These are phyloP conservation scores for Diplodia intermedia DNA, from an alignment of 2,329 filamentous ascomycete species.

Conservation along the genomic window DNA sequence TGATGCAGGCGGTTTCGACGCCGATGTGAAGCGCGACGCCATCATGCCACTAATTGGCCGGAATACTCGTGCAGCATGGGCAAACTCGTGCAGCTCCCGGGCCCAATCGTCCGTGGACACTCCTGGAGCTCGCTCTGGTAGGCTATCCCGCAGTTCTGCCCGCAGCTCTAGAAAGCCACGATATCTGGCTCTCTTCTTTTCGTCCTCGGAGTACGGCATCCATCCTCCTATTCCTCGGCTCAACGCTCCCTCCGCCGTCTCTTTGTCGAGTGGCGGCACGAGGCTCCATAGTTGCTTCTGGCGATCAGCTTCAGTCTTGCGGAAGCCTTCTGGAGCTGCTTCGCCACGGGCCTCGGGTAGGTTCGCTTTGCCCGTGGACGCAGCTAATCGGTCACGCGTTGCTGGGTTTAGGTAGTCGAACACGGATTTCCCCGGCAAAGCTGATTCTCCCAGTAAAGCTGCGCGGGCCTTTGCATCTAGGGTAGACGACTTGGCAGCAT, in stretches of 20 bases:
- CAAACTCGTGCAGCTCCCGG: slow-evolving; percentile 80
- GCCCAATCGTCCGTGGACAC: slow-evolving; percentile 75
- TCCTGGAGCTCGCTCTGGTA: slow-evolving; percentile 63
- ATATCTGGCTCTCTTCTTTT: slow-evolving; percentile 80
- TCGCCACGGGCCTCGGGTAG: slow-evolving; percentile 81
- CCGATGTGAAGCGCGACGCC: slow-evolving; percentile 89
- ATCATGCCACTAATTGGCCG: slow-evolving; percentile 90
- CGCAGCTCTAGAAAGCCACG: slow-evolving; percentile 79
- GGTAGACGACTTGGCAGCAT: slow-evolving; percentile 77
- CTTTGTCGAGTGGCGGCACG: slow-evolving; percentile 53
- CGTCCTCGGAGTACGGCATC: slow-evolving; percentile 85
- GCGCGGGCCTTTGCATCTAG: slow-evolving; percentile 80
- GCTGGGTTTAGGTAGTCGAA: slow-evolving; percentile 89
- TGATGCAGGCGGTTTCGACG: slow-evolving; percentile 56
- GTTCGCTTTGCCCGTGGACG: slow-evolving; percentile 75
- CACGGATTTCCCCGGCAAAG: slow-evolving; percentile 88
- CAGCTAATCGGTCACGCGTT: slow-evolving; percentile 76
- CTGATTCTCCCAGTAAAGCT: slow-evolving; percentile 78
- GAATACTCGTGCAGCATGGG: slow-evolving; percentile 78
- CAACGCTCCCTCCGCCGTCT: slow-evolving; percentile 54
- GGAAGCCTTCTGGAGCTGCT: slow-evolving; percentile 68
- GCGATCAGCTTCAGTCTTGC: slow-evolving; percentile 68
- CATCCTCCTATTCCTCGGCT: slow-evolving; percentile 65
- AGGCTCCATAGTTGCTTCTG: slow-evolving; percentile 61
- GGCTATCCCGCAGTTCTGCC: slow-evolving; percentile 63